Evolutionary conservation across 2,329 filamentous ascomycete genomes (phyloP).

Genomic region (Capronia epimyces): DNA sequence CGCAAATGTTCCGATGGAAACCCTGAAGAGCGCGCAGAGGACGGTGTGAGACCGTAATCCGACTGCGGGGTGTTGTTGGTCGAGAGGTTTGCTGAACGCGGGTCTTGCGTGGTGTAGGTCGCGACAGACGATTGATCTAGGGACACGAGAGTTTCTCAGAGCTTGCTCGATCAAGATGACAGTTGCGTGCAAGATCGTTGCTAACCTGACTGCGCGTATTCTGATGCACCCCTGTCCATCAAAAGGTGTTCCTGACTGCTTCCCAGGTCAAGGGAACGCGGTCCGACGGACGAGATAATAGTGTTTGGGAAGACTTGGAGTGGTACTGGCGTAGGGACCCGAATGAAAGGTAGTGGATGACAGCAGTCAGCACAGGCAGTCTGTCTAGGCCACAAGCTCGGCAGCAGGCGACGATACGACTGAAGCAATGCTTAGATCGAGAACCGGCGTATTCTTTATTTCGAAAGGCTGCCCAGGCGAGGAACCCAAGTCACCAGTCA

Average conservation of each 20-base stretch:
- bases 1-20: slow-evolving; percentile 79
- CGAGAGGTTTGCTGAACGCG: slow-evolving; percentile 66
- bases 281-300: slow-evolving; percentile 7
- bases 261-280: slow-evolving; percentile 13
- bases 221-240: slow-evolving; percentile 60
- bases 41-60: slow-evolving; percentile 77
- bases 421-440: slow-evolving; percentile 28
- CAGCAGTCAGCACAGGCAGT: slow-evolving; percentile 23
- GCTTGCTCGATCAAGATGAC: slow-evolving; percentile 38
- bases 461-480: slow-evolving; percentile 25
- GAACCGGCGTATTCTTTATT: slow-evolving; percentile 28
- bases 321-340: slow-evolving; percentile 17
- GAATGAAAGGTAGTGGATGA: slow-evolving; percentile 24
- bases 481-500: slow-evolving; percentile 15
- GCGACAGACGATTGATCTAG: slow-evolving; percentile 93
- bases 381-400: slow-evolving; percentile 22
- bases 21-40: slow-evolving; percentile 69
- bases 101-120: slow-evolving; percentile 80
- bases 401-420: slow-evolving; percentile 25
- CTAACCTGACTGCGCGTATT: slow-evolving; percentile 87
- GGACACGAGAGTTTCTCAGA: slow-evolving; percentile 21
- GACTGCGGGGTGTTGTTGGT: slow-evolving; percentile 78
- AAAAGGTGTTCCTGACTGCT: slow-evolving; percentile 19
- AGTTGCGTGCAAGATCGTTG: slow-evolving; percentile 55
- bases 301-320: slow-evolving; percentile 10